These are phyloP conservation scores for Sphenostylis stenocarpa DNA, from an alignment of 306 rosid species.

Conservation along the genomic window DNA sequence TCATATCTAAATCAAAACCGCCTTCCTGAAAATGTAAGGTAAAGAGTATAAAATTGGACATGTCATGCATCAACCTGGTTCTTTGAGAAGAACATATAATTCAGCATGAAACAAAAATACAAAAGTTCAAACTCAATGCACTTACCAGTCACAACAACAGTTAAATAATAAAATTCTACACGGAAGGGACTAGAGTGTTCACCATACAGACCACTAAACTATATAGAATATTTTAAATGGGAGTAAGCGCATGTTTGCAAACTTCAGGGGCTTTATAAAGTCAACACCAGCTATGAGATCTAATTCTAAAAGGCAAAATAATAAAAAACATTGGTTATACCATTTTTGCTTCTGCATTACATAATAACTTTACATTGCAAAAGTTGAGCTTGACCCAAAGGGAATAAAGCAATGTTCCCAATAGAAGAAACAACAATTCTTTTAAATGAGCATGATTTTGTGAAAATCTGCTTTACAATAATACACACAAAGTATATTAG, in stretches of 20 bases:
- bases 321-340: neutral
- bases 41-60: slow-evolving; percentile 27
- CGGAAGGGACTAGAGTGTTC: neutral
- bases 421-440: neutral
- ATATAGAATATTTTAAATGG: slow-evolving; percentile 12
- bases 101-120: neutral
- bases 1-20: slow-evolving; percentile 97
- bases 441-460: neutral
- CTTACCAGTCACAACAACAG: neutral
- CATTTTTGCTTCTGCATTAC: neutral
- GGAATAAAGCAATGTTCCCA: neutral
- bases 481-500: slow-evolving; percentile 19
- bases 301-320: neutral
- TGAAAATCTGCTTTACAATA: neutral
- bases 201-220: slow-evolving; percentile 2
- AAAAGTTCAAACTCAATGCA: neutral
- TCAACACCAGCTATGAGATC: slow-evolving; percentile 17
- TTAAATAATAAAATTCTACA: slow-evolving; percentile 10
- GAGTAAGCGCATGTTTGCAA: slow-evolving; percentile 3
- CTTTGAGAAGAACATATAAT: neutral
- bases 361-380: neutral
- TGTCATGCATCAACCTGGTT: neutral
- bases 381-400: neutral
- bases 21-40: slow-evolving; percentile 62
- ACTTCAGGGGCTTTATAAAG: slow-evolving; percentile 7